Conservation (phyloP, 225 moss, liverwort and hornwort species). For the Anthoceros angustus region DNA sequence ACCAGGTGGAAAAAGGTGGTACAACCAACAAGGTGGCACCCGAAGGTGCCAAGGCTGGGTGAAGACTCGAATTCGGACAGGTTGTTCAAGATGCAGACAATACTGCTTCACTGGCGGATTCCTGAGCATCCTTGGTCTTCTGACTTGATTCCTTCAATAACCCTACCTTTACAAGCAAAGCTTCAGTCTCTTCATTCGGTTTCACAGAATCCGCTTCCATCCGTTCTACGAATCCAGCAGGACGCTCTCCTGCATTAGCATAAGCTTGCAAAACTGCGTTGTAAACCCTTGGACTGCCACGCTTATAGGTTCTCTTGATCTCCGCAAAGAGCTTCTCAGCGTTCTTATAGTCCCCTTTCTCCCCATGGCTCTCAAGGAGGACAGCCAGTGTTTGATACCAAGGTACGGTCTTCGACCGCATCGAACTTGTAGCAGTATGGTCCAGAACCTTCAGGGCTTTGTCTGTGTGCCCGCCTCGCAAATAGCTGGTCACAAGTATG, state of each 20-base stretch:
- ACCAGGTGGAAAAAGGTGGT: too few relatives aligned
- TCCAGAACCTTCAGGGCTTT: conserved; percentile 31
- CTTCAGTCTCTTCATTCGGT: conserved; percentile 33
- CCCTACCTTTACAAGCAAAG: not conserved
- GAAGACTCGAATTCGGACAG: too few relatives aligned
- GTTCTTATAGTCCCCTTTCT: conserved; percentile 36
- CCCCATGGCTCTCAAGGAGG: conserved; percentile 34
- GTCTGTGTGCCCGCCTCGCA: conserved; percentile 35
- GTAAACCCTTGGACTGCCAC: conserved; percentile 18
- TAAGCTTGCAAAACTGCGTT: conserved; percentile 56
- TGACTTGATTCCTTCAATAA: not conserved
- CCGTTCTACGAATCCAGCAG: conserved; percentile 46
- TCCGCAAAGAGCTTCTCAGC: conserved; percentile 43
- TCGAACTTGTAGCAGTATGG: conserved; percentile 18
- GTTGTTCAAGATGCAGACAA: too few relatives aligned
- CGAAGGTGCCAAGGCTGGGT: too few relatives aligned
- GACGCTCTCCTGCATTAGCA: conserved; percentile 32
- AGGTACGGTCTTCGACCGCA: conserved; percentile 23
- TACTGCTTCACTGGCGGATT: not conserved
- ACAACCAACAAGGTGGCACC: too few relatives aligned
- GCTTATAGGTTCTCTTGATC: conserved; percentile 26
- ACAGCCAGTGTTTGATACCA: conserved; percentile 38
- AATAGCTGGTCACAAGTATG: conserved; percentile 37
- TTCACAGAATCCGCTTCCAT: conserved; percentile 27
- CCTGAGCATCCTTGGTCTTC: not conserved